These are phyloP conservation scores for Fusarium phyllophilum DNA, from an alignment of 2,329 filamentous ascomycete genomes.

Conservation along the genomic window DNA sequence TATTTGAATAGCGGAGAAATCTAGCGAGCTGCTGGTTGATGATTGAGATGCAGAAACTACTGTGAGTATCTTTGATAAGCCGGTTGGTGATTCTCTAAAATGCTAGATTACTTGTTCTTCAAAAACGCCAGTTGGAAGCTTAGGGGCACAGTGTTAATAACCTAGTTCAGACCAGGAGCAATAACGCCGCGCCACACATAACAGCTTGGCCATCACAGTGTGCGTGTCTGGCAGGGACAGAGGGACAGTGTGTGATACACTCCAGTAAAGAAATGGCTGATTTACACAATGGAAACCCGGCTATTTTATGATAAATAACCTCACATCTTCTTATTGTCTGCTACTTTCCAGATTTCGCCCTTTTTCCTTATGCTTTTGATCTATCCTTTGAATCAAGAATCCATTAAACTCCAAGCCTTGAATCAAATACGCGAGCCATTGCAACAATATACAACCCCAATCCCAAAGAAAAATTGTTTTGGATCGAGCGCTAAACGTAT, in stretches of 20 bases:
- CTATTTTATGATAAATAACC: background rate
- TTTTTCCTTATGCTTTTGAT: conserved; percentile 31
- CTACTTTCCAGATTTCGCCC: background rate
- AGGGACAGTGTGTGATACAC: conserved; percentile 27
- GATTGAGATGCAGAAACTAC: background rate
- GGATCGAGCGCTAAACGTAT: background rate
- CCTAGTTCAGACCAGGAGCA: background rate
- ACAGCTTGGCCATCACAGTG: conserved; percentile 28
- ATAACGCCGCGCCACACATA: background rate
- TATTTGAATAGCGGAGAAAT: background rate
- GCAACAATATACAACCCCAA: conserved; percentile 21
- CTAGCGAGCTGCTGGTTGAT: background rate
- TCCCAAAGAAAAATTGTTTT: conserved; percentile 1
- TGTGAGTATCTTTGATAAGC: conserved; percentile 3
- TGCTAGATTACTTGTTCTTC: conserved; percentile 14
- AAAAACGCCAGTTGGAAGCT: conserved; percentile 43
- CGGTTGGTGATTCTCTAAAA: conserved; percentile 20
- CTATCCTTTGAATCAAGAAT: conserved; percentile 40
- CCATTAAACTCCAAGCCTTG: conserved; percentile 41
- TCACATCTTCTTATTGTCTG: background rate
- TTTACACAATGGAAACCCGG: background rate
- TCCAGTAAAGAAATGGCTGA: conserved; percentile 10
- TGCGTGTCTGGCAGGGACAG: conserved; percentile 1
- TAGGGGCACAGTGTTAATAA: conserved; percentile 36
- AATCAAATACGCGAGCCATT: conserved; percentile 29